These are phyloP conservation scores for Austroboletus niveus DNA, from an alignment of 1,284 basidiomycete species.

Conservation along the genomic window DNA sequence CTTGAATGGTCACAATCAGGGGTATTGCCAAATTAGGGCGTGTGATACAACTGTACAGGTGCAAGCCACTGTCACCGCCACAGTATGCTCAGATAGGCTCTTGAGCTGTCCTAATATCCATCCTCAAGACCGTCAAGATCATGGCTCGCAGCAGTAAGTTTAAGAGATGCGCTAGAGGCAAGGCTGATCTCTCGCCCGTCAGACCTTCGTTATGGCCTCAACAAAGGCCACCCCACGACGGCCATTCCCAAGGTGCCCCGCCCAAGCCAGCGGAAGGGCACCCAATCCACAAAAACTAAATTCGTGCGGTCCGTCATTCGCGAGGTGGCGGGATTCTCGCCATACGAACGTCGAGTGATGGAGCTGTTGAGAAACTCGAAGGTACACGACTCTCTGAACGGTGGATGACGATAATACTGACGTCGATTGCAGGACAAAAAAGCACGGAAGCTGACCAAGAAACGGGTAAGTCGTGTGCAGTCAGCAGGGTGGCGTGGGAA, in stretches of 20 bases:
- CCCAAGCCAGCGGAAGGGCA: slow-evolving; percentile 93
- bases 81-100: slow-evolving; percentile 18
- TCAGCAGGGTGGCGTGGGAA: too few species aligned
- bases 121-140: slow-evolving; percentile 58
- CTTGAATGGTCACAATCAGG: slow-evolving; percentile 10
- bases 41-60: slow-evolving; percentile 43
- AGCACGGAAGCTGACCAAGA: slow-evolving; percentile 97
- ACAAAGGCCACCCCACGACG: slow-evolving; percentile 93
- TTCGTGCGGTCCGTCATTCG: slow-evolving; percentile 91
- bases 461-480: slow-evolving; percentile 70
- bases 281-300: slow-evolving; percentile 80
- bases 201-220: slow-evolving; percentile 91
- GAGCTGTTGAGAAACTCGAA: slow-evolving; percentile 99
- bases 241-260: slow-evolving; percentile 75
- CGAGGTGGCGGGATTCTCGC: slow-evolving; percentile 97
- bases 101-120: slow-evolving; percentile 24
- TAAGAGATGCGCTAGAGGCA: background rate
- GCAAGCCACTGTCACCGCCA: slow-evolving; percentile 34
- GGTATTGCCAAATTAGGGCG: slow-evolving; percentile 9
- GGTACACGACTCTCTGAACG: slow-evolving; percentile 44
- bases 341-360: slow-evolving; percentile 98
- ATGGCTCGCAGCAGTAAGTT: slow-evolving; percentile 73
- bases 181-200: slow-evolving; percentile 8
- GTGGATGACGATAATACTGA: background rate
- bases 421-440: slow-evolving; percentile 79